phyloP scores from a whole-genome alignment of 768 basidiomycete species.

The Suillus luteus region DNA sequence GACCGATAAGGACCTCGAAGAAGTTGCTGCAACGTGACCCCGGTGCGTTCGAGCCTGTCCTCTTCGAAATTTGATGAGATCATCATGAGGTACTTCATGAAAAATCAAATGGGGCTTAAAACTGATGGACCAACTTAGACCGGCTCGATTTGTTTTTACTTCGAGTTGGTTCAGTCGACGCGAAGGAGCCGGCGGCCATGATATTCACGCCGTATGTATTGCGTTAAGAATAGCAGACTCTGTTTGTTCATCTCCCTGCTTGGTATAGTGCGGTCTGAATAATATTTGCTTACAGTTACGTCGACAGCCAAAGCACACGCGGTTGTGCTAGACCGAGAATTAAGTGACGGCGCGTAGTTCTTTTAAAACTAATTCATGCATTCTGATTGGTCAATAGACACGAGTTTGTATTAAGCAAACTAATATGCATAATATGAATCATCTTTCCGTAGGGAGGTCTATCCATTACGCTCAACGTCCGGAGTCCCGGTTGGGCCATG shows the following conservation, averaged over 20 bases:
- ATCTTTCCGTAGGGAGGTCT: background rate
- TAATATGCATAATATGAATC: background rate
- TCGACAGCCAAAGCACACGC: slow-evolving; percentile 1
- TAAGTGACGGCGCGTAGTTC: background rate
- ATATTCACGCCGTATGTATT: background rate
- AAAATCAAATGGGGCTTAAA: slow-evolving; percentile 1
- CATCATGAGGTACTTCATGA: slow-evolving; percentile 9
- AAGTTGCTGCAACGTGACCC: background rate
- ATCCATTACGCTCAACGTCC: slow-evolving; percentile 12
- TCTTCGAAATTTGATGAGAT: slow-evolving; percentile 6
- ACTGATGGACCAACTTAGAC: slow-evolving; percentile 8
- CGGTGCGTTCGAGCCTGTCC: background rate
- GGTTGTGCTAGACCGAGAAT: slow-evolving; percentile 2
- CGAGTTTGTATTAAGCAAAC: background rate
- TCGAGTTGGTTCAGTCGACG: slow-evolving; percentile 1
- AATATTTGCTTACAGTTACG: slow-evolving; percentile 6
- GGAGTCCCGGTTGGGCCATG: slow-evolving; percentile 3
- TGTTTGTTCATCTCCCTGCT: slow-evolving; percentile 10
- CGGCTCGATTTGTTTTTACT: slow-evolving; percentile 4
- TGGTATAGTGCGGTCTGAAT: slow-evolving; percentile 14
- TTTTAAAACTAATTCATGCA: slow-evolving; percentile 14
- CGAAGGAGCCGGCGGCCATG: slow-evolving; percentile 4
- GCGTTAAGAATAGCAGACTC: slow-evolving; percentile 1
- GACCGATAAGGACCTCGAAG: slow-evolving; percentile 1
- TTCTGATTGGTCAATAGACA: slow-evolving; percentile 12